Evolutionary conservation across 177 flowering plant genomes (phyloP), one percentile per base, ranked within the genome.

Genomic region (Vitis hybrid): DNA sequence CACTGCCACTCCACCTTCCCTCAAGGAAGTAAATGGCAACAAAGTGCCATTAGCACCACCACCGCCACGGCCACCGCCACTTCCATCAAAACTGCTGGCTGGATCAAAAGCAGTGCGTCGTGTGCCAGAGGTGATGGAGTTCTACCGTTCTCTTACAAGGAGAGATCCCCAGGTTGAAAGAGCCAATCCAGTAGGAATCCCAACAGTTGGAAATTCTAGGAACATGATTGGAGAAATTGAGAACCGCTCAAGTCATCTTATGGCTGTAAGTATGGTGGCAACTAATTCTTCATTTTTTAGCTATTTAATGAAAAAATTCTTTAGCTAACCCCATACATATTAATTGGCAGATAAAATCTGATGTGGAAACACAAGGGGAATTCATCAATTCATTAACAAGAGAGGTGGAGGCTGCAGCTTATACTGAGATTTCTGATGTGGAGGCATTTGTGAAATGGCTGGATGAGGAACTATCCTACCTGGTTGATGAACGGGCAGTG

Each of bases 191-290:
- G 14, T 56, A 19, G 84, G 81, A 51, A 48, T 33, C 52, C 75
- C 68, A 1, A 68, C 48, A 13, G 74, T 62, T 31, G 68, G 72
- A 12, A 79, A 80, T 65, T 75, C 82, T 10, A 76, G 76, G 70
- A 86, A 88, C 77, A 93, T 91, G 98, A 93, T 93, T 33, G 97
- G 97, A 63, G 98, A 93, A 69, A 93, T 93, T 29, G 98, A 91
- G 77, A 90, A 93, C 66, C 90, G 94, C 0, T 93, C 98, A 1
- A 65, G 85, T 29, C 84, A 90, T 79, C 89, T 89, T 65, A 71
- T 86, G n/a, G 90, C 94, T 39, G 97, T 91, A 84, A 87, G 92
- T 81, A 20, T 61, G 12, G 14, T 31, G 20, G 19, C 48, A 60
- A 49, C 20, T 22, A 60, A 55, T 39, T 55, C 26, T 52, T 10